Conservation (phyloP, 1,284 basidiomycete genomes). For the Boletus holoroseus region DNA sequence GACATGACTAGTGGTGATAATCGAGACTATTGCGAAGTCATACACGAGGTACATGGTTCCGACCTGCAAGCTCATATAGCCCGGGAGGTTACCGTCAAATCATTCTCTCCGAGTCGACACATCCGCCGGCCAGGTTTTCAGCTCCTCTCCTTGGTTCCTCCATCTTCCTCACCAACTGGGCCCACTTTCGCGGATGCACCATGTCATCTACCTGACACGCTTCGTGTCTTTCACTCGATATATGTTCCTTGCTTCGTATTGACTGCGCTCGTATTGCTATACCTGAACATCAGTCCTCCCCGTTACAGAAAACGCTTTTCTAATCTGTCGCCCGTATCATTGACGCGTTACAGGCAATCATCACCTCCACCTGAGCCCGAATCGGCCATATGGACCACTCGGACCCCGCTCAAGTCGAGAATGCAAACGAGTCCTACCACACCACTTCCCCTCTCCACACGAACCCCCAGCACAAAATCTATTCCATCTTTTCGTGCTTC, state of each 20-base stretch:
- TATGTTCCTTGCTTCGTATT: conserved; percentile 41
- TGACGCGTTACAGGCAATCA: conserved; percentile 4
- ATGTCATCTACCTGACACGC: conserved; percentile 70
- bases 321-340: conserved; percentile 20
- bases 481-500: conserved; percentile 27
- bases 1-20: conserved; percentile 66
- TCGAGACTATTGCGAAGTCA: conserved; percentile 81
- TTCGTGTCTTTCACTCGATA: conserved; percentile 53
- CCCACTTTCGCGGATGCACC: conserved; percentile 40
- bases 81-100: conserved; percentile 74
- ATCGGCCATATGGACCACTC: conserved; percentile 33
- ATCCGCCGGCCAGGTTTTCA: conserved; percentile 80
- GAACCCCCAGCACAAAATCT: conserved; percentile 19
- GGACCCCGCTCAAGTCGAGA: conserved; percentile 20
- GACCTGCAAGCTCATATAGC: conserved; percentile 30
- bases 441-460: conserved; percentile 22
- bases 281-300: conserved; percentile 27
- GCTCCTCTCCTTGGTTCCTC: conserved; percentile 65
- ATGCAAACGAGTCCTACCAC: conserved; percentile 21
- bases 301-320: conserved; percentile 17
- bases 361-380: conserved; percentile 24
- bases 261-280: conserved; percentile 27
- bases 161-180: conserved; percentile 15
- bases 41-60: conserved; percentile 40
- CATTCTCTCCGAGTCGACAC: conserved; percentile 74